Evolutionary conservation across 1,284 basidiomycete genomes (phyloP).

Genomic region (Trichosporon ovoides): DNA sequence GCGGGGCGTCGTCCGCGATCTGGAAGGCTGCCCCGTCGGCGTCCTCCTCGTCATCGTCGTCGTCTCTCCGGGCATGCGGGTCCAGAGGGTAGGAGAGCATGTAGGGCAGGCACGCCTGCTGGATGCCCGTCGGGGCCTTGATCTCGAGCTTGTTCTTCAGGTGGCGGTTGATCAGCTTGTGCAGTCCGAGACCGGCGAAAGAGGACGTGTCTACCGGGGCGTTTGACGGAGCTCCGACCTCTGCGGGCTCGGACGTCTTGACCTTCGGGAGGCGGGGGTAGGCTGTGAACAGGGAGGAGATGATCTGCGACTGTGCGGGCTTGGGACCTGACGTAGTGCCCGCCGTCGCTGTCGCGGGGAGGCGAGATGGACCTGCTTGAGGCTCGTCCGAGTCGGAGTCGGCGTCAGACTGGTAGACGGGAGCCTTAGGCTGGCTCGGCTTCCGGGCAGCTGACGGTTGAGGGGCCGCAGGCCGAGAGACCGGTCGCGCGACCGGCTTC

Average conservation of each 20-base stretch:
- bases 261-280: slow-evolving; percentile 31
- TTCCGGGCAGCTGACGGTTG: slow-evolving; percentile 9
- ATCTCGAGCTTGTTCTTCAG: slow-evolving; percentile 77
- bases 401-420: neutral
- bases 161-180: slow-evolving; percentile 75
- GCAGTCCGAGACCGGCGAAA: slow-evolving; percentile 69
- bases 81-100: slow-evolving; percentile 54
- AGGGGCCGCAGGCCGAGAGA: slow-evolving; percentile 10
- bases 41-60: slow-evolving; percentile 9
- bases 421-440: slow-evolving; percentile 6
- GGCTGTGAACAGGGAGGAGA: slow-evolving; percentile 85
- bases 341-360: slow-evolving; percentile 1
- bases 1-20: slow-evolving; percentile 26
- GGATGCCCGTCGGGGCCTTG: slow-evolving; percentile 82
- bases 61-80: slow-evolving; percentile 29
- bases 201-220: slow-evolving; percentile 73
- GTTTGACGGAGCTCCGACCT: slow-evolving; percentile 63
- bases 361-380: slow-evolving; percentile 22
- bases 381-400: neutral
- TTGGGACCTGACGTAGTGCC: slow-evolving; percentile 3
- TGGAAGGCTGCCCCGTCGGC: slow-evolving; percentile 12
- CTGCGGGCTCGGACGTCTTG: slow-evolving; percentile 9
- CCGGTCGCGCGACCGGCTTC: slow-evolving; percentile 9
- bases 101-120: slow-evolving; percentile 71
- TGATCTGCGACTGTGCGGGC: slow-evolving; percentile 57